phyloP scores from a whole-genome alignment of 768 basidiomycete species.

The Tricholoma saponaceum region DNA sequence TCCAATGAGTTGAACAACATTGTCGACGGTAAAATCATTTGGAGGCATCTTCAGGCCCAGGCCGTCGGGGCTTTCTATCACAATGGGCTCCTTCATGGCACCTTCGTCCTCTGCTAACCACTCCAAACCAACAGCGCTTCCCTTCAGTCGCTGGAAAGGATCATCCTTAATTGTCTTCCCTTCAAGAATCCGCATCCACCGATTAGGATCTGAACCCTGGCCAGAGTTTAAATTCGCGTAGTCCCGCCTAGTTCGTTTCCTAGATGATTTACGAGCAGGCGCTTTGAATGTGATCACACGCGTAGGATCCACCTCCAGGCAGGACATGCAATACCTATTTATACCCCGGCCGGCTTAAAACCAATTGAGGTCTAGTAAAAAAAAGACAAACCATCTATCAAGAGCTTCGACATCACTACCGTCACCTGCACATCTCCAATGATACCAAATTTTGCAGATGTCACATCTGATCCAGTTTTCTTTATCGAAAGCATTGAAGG shows the following conservation, averaged over 20 bases:
- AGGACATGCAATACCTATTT: slow-evolving; percentile 67
- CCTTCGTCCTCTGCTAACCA: slow-evolving; percentile 73
- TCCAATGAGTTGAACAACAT: slow-evolving; percentile 80
- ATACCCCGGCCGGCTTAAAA: slow-evolving; percentile 8
- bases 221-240: slow-evolving; percentile 75
- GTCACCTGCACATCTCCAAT: slow-evolving; percentile 76
- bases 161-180: slow-evolving; percentile 59
- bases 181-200: slow-evolving; percentile 69
- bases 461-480: slow-evolving; percentile 85
- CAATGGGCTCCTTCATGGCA: slow-evolving; percentile 79
- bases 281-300: slow-evolving; percentile 70
- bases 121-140: slow-evolving; percentile 58
- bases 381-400: slow-evolving; percentile 68
- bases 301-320: slow-evolving; percentile 53
- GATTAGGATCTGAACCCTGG: slow-evolving; percentile 55
- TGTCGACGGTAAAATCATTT: slow-evolving; percentile 63
- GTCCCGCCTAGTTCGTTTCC: slow-evolving; percentile 71
- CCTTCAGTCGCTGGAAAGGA: slow-evolving; percentile 64
- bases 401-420: slow-evolving; percentile 61
- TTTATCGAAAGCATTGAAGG: slow-evolving; percentile 38
- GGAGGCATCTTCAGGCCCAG: slow-evolving; percentile 91
- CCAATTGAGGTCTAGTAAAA: background rate
- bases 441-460: slow-evolving; percentile 77
- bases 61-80: slow-evolving; percentile 74
- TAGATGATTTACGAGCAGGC: slow-evolving; percentile 76